These are phyloP conservation scores for Fusarium sp. DNA, from an alignment of 2,329 filamentous ascomycete genomes.

Conservation along the genomic window DNA sequence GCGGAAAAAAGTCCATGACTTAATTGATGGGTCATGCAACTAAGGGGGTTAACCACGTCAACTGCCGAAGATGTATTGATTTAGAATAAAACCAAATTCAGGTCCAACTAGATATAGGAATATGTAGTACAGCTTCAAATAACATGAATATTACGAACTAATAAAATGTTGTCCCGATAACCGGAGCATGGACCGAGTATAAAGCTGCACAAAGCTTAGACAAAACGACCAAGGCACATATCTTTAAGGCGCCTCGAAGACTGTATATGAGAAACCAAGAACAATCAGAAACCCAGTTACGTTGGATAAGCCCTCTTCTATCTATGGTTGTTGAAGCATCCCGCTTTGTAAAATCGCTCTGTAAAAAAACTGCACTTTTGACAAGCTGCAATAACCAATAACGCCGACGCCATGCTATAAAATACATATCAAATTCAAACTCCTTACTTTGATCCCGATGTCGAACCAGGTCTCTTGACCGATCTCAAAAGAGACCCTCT, in stretches of 20 bases:
- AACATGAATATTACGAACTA: too few species aligned
- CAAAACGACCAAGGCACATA: not conserved
- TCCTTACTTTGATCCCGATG: conserved; percentile 26
- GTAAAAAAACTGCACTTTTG: not conserved
- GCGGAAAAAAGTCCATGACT: conserved; percentile 43
- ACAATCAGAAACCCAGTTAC: not conserved
- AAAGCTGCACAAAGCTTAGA: not conserved
- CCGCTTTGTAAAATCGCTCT: not conserved
- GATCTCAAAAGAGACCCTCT: conserved; percentile 54
- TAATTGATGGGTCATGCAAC: conserved; percentile 46
- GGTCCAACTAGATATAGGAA: not conserved
- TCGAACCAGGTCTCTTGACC: conserved; percentile 45
- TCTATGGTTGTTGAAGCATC: not conserved
- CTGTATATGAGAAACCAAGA: not conserved
- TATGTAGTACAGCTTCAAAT: not conserved
- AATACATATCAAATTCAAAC: not conserved
- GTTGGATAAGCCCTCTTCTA: not conserved
- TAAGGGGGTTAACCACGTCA: conserved; percentile 42
- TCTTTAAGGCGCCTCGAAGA: not conserved
- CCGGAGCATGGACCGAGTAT: not conserved
- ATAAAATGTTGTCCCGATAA: not conserved
- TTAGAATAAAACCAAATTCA: not conserved
- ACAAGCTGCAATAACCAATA: not conserved
- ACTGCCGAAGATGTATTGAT: not conserved
- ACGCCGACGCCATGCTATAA: conserved; percentile 5